These are phyloP conservation scores for Chimonanthus praecox DNA, from an alignment of 164 flowering plant species.

Conservation along the genomic window DNA sequence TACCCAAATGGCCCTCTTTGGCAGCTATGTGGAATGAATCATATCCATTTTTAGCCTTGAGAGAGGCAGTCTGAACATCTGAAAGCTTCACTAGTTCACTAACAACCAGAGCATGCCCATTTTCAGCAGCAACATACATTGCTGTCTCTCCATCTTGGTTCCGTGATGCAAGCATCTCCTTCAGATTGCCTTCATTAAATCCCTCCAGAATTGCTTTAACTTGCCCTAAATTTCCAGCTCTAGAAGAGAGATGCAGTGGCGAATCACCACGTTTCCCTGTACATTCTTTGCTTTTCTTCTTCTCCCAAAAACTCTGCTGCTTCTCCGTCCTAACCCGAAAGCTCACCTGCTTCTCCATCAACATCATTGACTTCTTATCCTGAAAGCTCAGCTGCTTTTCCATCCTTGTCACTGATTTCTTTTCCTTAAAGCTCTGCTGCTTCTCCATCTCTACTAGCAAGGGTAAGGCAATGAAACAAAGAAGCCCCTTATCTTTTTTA, in stretches of 20 bases:
- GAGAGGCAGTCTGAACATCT: conserved; percentile 58
- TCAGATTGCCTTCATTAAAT: conserved; percentile 19
- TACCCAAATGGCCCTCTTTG: conserved; percentile 87
- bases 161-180: conserved; percentile 41
- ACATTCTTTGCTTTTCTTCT: conserved; percentile 60
- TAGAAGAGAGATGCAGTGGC: conserved; percentile 64
- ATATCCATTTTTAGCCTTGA: conserved; percentile 62
- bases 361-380: conserved; percentile 34
- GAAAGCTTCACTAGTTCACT: conserved; percentile 57
- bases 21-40: conserved; percentile 94
- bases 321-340: conserved; percentile 35
- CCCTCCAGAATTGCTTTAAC: conserved; percentile 59
- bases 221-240: conserved; percentile 60
- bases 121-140: conserved; percentile 79
- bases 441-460: conserved; percentile 11
- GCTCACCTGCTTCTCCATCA: conserved; percentile 36
- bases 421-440: conserved; percentile 49
- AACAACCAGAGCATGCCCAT: conserved; percentile 59
- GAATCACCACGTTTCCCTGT: conserved; percentile 86
- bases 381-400: conserved; percentile 46
- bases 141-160: conserved; percentile 80
- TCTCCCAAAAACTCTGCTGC: conserved; percentile 50
- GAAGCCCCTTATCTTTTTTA: background rate
- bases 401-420: conserved; percentile 20
- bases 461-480: background rate